Evolutionary conservation across 768 basidiomycete genomes (phyloP).

Genomic region (Suillus lakei): DNA sequence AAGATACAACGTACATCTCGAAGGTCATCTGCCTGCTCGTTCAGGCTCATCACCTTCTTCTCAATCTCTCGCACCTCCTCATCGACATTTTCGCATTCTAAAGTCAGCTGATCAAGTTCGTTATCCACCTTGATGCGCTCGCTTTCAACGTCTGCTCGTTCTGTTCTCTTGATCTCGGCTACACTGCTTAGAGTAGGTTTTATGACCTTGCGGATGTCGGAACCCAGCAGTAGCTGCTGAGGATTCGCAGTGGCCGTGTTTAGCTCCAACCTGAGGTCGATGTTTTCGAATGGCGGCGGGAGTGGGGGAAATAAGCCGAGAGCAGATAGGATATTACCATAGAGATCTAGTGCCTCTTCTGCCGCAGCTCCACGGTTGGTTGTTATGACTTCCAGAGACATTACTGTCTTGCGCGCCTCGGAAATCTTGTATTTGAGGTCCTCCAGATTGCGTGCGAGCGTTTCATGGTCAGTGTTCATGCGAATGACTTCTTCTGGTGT

Average conservation of each 20-base stretch:
- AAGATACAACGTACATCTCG: conserved; percentile 63
- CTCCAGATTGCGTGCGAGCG: conserved; percentile 70
- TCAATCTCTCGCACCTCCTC: conserved; percentile 77
- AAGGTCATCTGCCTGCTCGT: conserved; percentile 79
- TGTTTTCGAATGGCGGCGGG: conserved; percentile 67
- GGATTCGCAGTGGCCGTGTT: conserved; percentile 78
- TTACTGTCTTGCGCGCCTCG: conserved; percentile 72
- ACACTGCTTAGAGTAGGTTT: conserved; percentile 77
- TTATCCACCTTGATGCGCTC: conserved; percentile 83
- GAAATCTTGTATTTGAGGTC: conserved; percentile 78
- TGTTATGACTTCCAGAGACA: conserved; percentile 84
- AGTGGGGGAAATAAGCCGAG: conserved; percentile 81
- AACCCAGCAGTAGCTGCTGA: conserved; percentile 67
- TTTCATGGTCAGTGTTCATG: conserved; percentile 91
- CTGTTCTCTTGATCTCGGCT: conserved; percentile 72
- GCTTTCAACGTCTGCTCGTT: conserved; percentile 73
- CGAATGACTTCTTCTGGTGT: conserved; percentile 88
- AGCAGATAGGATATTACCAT: conserved; percentile 73
- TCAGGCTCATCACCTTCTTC: conserved; percentile 70
- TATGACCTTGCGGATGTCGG: conserved; percentile 72
- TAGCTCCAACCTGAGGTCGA: conserved; percentile 81
- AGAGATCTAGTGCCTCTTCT: conserved; percentile 82
- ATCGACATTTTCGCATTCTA: conserved; percentile 81
- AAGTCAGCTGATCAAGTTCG: conserved; percentile 75
- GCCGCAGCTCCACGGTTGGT: conserved; percentile 79